Evolutionary conservation across 805 yeast genomes (phyloP), one percentile per base, ranked within the genome.

Genomic region (Starmerella riodocensis): DNA sequence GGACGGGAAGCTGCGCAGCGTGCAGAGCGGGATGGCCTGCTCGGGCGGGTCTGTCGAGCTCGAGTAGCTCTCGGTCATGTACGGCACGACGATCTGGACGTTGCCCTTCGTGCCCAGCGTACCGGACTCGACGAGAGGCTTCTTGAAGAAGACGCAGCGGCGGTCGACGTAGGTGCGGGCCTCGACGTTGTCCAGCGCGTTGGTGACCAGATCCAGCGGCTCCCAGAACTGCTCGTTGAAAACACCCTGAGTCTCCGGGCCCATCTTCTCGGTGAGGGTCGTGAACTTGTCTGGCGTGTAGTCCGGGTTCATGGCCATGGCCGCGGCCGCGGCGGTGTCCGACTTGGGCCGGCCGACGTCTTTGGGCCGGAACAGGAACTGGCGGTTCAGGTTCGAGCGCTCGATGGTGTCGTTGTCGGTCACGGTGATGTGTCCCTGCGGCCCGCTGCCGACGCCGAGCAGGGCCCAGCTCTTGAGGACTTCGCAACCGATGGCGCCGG

Each of bases 401-500:
- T 91, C 99, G 56, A 91, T 91, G 5, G 91, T 73, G 57, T 91
- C 98, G 57, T 78, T 91, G 62, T 88, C 98, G 20, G 98, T 91
- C 34, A 91, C 78, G 38, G 64, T 62, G 44, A 91, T 81, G 52
- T 74, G 71, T 53, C 98, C 98, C 3, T 79, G 61, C 29, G 86
- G 83, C 30, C 97, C 97, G 19, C 93, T 70, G 26, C 94, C 97
- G 38, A 91, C 65, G 32, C 98, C 98, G 73, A 86, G 70, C 71
- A 91, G 71, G 4, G 98, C 95, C 97, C 97, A 91, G 57, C 84
- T 86, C 63, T 91, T 91, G 54, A 91, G 69, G 86, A 91, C 88
- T 64, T 91, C 98, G 66, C 98, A 91, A 29, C 98, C 98, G 66
- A 91, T 91, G 16, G 98, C 98, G 58, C 98, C 98, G 1, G 96